Conservation (phyloP, 1,139 yeast species). For the Zygosaccharomyces sapae region DNA sequence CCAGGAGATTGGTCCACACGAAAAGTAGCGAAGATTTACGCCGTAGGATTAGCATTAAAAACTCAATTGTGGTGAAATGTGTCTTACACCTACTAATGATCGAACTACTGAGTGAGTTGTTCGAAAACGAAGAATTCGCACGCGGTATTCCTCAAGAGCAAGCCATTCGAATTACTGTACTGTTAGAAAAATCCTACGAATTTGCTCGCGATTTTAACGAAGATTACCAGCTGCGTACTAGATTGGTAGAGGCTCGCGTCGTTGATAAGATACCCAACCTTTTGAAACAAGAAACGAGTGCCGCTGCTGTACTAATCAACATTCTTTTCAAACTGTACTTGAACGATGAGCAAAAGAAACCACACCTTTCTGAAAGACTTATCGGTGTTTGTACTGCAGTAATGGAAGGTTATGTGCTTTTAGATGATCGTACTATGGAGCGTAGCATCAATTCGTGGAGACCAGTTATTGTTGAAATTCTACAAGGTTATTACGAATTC, state of each 20-base stretch:
- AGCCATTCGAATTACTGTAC: conserved; percentile 53
- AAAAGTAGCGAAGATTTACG: conserved; percentile 34
- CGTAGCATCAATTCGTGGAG: conserved; percentile 82
- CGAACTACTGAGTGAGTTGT: conserved; percentile 77
- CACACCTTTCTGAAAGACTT: conserved; percentile 48
- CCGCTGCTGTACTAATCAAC: conserved; percentile 82
- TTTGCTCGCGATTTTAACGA: conserved; percentile 87
- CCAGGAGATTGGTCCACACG: conserved; percentile 21
- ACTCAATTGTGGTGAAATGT: conserved; percentile 85
- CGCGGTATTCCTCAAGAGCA: conserved; percentile 62
- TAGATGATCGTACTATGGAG: conserved; percentile 74
- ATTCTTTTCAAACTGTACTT: conserved; percentile 77
- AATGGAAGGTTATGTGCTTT: conserved; percentile 60
- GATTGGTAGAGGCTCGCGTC: conserved; percentile 87
- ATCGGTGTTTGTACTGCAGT: conserved; percentile 71
- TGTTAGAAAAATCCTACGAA: conserved; percentile 65
- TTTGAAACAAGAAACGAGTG: conserved; percentile 83
- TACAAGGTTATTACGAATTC: conserved; percentile 75
- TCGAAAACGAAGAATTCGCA: conserved; percentile 64
- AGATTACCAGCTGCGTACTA: conserved; percentile 77
- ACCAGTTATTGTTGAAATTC: conserved; percentile 84
- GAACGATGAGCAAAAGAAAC: conserved; percentile 48
- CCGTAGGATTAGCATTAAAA: conserved; percentile 49
- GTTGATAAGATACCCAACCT: conserved; percentile 90
- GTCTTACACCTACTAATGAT: conserved; percentile 85